These are phyloP conservation scores for Xerocomus cyaneibrunnescens DNA, from an alignment of 1,284 basidiomycete species.

Conservation along the genomic window DNA sequence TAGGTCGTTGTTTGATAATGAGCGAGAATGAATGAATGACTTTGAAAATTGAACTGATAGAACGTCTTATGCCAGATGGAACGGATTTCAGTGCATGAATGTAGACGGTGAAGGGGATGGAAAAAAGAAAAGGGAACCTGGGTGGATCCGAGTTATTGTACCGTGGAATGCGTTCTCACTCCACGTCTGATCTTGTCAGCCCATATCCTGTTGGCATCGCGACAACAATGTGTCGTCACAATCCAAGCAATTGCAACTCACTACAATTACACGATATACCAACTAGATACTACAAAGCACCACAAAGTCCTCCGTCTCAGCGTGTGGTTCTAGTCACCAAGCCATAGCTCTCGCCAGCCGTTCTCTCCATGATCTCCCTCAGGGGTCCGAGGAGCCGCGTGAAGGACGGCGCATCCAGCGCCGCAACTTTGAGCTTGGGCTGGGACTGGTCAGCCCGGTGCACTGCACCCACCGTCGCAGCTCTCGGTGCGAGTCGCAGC, in stretches of 20 bases:
- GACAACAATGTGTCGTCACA: conserved; percentile 14
- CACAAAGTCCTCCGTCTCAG: conserved; percentile 18
- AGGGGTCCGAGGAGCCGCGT: conserved; percentile 91
- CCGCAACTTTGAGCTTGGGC: conserved; percentile 86
- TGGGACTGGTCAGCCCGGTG: conserved; percentile 48
- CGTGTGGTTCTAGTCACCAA: conserved; percentile 26
- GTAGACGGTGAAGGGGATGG: background rate
- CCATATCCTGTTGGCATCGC: conserved; percentile 34
- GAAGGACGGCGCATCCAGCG: conserved; percentile 92
- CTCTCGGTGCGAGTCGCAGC: conserved; percentile 82
- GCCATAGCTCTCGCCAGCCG: conserved; percentile 60
- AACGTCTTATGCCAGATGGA: background rate
- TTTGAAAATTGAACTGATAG: background rate
- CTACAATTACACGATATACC: conserved; percentile 7
- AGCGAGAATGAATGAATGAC: conserved; percentile 26
- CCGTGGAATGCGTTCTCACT: conserved; percentile 11
- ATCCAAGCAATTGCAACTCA: background rate
- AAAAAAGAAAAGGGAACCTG: background rate
- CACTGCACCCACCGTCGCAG: conserved; percentile 90
- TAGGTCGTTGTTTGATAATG: conserved; percentile 17
- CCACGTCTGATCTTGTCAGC: conserved; percentile 4
- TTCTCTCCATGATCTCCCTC: conserved; percentile 85
- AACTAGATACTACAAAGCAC: conserved; percentile 1
- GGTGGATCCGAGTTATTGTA: background rate
- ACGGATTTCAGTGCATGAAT: conserved; percentile 14